Conservation (phyloP, 2,329 filamentous ascomycete species). For the Camillea tinctor region DNA sequence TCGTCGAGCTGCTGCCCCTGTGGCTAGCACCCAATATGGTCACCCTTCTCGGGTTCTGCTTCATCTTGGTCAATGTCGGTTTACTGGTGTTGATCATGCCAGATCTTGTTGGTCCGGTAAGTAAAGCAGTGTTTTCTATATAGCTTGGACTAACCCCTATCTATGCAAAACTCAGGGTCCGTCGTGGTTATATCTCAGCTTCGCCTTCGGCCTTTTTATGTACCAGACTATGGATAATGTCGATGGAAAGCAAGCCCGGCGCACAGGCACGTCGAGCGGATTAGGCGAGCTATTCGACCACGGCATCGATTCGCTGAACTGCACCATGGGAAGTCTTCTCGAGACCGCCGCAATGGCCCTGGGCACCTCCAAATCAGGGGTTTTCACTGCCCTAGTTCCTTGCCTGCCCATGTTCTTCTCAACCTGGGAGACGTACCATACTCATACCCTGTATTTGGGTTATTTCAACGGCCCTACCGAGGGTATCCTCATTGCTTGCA, state of each 20-base stretch:
- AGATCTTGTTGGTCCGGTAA: slow-evolving; percentile 83
- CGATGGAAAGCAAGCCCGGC: slow-evolving; percentile 93
- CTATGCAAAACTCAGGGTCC: slow-evolving; percentile 58
- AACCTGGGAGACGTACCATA: slow-evolving; percentile 99
- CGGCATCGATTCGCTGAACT: slow-evolving; percentile 97
- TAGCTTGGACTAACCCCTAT: slow-evolving; percentile 11
- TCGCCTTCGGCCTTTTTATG: slow-evolving; percentile 95
- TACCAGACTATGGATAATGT: slow-evolving; percentile 99
- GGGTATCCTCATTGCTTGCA: slow-evolving; percentile 83
- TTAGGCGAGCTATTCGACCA: slow-evolving; percentile 97
- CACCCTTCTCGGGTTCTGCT: slow-evolving; percentile 90
- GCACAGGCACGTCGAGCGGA: slow-evolving; percentile 92
- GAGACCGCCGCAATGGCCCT: slow-evolving; percentile 93
- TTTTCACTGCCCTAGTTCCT: slow-evolving; percentile 88
- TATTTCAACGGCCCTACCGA: slow-evolving; percentile 98
- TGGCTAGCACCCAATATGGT: slow-evolving; percentile 99
- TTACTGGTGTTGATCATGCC: slow-evolving; percentile 77
- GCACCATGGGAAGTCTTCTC: slow-evolving; percentile 85
- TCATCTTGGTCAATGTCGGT: slow-evolving; percentile 82
- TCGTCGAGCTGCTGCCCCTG: slow-evolving; percentile 86
- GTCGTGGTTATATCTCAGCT: slow-evolving; percentile 92
- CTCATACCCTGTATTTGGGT: slow-evolving; percentile 92
- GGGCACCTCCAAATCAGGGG: slow-evolving; percentile 77
- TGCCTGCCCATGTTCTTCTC: slow-evolving; percentile 99
- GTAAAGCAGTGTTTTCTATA: slow-evolving; percentile 31